Evolutionary conservation across 1,139 yeast genomes (phyloP).

Genomic region (Nadsonia starkeyi-henricii): DNA sequence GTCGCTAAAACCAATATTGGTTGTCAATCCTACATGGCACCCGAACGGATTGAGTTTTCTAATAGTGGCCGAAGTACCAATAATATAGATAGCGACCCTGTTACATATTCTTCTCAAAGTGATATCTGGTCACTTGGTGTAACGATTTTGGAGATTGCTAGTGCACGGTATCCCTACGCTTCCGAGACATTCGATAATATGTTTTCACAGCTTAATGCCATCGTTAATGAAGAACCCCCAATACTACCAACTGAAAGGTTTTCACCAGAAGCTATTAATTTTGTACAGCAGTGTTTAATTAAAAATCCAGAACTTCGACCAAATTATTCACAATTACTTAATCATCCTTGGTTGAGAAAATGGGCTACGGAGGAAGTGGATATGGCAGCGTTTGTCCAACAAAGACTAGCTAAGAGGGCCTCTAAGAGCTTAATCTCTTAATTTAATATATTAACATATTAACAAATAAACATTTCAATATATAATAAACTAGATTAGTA

Average conservation of each 20-base stretch:
- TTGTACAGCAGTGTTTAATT: conserved; percentile 66
- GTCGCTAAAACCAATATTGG: conserved; percentile 94
- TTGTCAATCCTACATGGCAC: conserved; percentile 98
- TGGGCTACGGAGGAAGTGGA: conserved; percentile 32
- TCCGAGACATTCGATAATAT: conserved; percentile 84
- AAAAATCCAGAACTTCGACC: conserved; percentile 77
- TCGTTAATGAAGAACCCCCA: conserved; percentile 95
- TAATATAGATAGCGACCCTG: neutral
- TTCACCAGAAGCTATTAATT: conserved; percentile 65
- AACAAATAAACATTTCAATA: no score
- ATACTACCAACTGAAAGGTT: conserved; percentile 41
- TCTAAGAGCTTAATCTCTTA: conserved; percentile 1
- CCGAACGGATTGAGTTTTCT: conserved; percentile 60
- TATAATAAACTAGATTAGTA: conserved; percentile 8
- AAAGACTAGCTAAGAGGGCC: conserved; percentile 10
- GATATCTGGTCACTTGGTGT: conserved; percentile 95
- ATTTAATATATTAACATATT: no score
- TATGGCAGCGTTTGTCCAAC: conserved; percentile 29
- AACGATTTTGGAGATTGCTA: conserved; percentile 76
- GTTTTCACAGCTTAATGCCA: conserved; percentile 85
- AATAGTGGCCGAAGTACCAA: conserved; percentile 50
- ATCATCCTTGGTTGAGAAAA: conserved; percentile 69
- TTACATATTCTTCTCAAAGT: conserved; percentile 69
- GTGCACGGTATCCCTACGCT: conserved; percentile 89
- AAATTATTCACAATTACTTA: conserved; percentile 56